Evolutionary conservation across 805 yeast genomes (phyloP).

Genomic region (Priceomyces castillae): DNA sequence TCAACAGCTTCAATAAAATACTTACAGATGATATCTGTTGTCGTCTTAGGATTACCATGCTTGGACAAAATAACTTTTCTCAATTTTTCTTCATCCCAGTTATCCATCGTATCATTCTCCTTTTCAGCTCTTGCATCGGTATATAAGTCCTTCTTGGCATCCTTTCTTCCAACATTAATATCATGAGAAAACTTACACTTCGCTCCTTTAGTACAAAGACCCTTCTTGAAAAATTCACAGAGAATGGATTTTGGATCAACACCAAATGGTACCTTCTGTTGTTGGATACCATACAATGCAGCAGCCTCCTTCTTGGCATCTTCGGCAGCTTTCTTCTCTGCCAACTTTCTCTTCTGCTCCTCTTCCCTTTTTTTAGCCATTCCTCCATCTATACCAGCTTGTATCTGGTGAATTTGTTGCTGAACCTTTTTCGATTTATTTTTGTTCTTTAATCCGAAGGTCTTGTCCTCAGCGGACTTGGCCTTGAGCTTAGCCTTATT

Average conservation of each 20-base stretch:
- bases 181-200: constrained; percentile 94
- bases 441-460: constrained; percentile 94
- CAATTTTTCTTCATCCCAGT: constrained; percentile 95
- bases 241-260: constrained; percentile 94
- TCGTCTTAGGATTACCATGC: constrained; percentile 91
- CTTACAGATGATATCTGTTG: constrained; percentile 94
- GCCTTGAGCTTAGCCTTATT: constrained; percentile 65
- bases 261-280: constrained; percentile 91
- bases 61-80: constrained; percentile 82
- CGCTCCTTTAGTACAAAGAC: constrained; percentile 81
- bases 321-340: constrained; percentile 88
- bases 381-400: constrained; percentile 46
- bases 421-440: constrained; percentile 93
- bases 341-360: constrained; percentile 60
- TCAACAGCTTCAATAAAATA: constrained; percentile 95
- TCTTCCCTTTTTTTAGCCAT: constrained; percentile 70
- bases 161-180: constrained; percentile 78
- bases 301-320: constrained; percentile 86
- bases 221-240: constrained; percentile 83
- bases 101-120: constrained; percentile 86
- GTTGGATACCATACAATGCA: constrained; percentile 65
- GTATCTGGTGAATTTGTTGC: constrained; percentile 47
- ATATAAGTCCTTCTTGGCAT: constrained; percentile 86
- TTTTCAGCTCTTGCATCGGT: constrained; percentile 78
- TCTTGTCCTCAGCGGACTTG: constrained; percentile 74